phyloP scores from a whole-genome alignment of 768 basidiomycete genomes.

The Mycena vulgaris region DNA sequence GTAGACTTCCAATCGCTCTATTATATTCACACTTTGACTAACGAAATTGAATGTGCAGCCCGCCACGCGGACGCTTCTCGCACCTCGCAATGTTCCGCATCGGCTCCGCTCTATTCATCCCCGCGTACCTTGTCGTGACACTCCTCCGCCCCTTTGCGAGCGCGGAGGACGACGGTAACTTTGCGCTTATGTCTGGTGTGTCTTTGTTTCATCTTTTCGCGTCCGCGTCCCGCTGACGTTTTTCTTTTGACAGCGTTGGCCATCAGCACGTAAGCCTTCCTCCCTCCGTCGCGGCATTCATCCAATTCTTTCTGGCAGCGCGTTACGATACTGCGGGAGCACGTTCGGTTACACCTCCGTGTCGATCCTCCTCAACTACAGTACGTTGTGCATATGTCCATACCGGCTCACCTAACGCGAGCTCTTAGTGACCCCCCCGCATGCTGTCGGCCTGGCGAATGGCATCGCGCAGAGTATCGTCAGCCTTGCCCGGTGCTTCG shows the following conservation, averaged over 20 bases:
- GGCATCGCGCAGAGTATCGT: constrained; percentile 97
- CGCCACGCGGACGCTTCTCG: constrained; percentile 86
- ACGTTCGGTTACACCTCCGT: constrained; percentile 94
- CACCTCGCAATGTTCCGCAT: constrained; percentile 93
- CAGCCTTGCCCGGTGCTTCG: constrained; percentile 92
- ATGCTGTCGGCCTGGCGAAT: constrained; percentile 91
- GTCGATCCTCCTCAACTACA: constrained; percentile 90
- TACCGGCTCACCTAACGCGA: constrained; percentile 2
- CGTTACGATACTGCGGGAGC: constrained; percentile 85
- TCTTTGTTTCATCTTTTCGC: constrained; percentile 18
- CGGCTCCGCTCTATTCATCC: constrained; percentile 89
- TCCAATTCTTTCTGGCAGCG: constrained; percentile 60
- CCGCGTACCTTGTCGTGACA: constrained; percentile 87
- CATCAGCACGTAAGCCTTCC: constrained; percentile 25
- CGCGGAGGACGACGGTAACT: constrained; percentile 76
- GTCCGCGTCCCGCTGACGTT: background rate
- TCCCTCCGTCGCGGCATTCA: constrained; percentile 3
- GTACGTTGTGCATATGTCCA: constrained; percentile 55
- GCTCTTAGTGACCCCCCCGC: constrained; percentile 92
- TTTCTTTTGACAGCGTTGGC: constrained; percentile 23
- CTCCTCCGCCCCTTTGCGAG: constrained; percentile 84
- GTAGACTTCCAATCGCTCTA: constrained; percentile 48
- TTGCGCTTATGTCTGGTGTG: constrained; percentile 87
- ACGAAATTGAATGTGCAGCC: constrained; percentile 61
- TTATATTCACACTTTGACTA: constrained; percentile 9